Base-by-base conservation (phyloP, 2,329 filamentous ascomycete genomes). In the Xylaria digitata region DNA sequence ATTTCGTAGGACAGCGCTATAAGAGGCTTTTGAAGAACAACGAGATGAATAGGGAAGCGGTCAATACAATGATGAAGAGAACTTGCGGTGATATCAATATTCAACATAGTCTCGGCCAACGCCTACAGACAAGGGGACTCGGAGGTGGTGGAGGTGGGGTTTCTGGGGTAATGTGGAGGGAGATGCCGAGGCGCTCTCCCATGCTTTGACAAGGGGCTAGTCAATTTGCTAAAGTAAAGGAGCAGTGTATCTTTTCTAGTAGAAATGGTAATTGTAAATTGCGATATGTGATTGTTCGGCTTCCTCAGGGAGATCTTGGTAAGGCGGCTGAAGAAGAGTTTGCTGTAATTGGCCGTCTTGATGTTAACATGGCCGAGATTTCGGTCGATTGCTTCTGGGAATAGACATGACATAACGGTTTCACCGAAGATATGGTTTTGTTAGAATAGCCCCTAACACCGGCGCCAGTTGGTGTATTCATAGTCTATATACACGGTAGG, bases 101-200 rank as follows among this genome's bases (percentile, higher is more conserved):
- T 58, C 13, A 30, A 30, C 2, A 61, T 56, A 6, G 40, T 21
- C 43, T 46, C n/a, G n/a, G 21, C 8, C 17, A 34, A 9, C 17
- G 43, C 34, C 13, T 15, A 40, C 40, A 50, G 19, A 13, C 40
- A 42, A 50, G 63, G 59, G 61, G 63, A 52, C 43, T 66, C 43
- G 30, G 42, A 59, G 13, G 32, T 6, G 23, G 48, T 32, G 55
- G 61, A 64, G 54, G 70, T 67, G 70, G 72, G 72, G 72, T 68
- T 65, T 65, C 61, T 67, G 69, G 68, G 65, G 70, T 73, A 66
- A 40, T 66, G 67, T 40, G 69, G 69, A 71, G 70, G 37, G 64
- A 67, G 50, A 71, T 72, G 66, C 75, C 75, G 71, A 76, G 74
- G 75, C 70, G 75, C 65, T 63, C 72, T 59, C 37, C 21, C 21